phyloP scores from a whole-genome alignment of 1,139 yeast species.

The Kurtzmaniella quercitrusa region DNA sequence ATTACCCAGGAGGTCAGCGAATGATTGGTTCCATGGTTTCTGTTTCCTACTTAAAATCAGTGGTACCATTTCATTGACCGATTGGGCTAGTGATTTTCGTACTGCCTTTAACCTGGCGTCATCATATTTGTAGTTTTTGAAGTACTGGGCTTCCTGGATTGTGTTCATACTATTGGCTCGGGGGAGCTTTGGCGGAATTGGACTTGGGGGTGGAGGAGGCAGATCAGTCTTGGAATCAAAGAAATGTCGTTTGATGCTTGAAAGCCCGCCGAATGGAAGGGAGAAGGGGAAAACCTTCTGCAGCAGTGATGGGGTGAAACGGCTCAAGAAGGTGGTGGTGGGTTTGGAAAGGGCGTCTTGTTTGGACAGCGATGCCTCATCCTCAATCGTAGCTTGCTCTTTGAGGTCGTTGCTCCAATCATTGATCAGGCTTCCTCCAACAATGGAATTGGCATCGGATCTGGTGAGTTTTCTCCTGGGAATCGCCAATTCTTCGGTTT shows the following conservation, averaged over 20 bases:
- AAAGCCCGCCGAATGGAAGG: constrained; percentile 34
- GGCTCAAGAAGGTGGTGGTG: neutral
- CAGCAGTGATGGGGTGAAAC: constrained; percentile 8
- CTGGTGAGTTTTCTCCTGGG: constrained; percentile 15
- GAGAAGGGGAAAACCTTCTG: constrained; percentile 40
- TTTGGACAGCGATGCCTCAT: constrained; percentile 1
- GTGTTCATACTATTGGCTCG: constrained; percentile 23
- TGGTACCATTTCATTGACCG: constrained; percentile 30
- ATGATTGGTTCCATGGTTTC: constrained; percentile 28
- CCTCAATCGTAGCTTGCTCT: constrained; percentile 10
- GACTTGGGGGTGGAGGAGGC: constrained; percentile 3
- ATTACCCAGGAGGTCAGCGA: constrained; percentile 61
- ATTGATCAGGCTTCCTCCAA: constrained; percentile 31
- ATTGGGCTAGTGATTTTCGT: constrained; percentile 55
- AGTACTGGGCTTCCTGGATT: constrained; percentile 59
- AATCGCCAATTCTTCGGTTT: neutral
- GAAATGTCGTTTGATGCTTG: constrained; percentile 22
- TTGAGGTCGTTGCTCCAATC: constrained; percentile 1
- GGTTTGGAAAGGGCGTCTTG: constrained; percentile 5
- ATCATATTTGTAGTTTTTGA: constrained; percentile 54
- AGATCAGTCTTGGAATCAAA: constrained; percentile 3
- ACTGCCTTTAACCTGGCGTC: constrained; percentile 69
- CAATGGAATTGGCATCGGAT: constrained; percentile 35
- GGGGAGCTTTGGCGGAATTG: constrained; percentile 2
- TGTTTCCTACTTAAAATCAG: constrained; percentile 20